Percentiles rank a stretch among this genome's conserved stretches.
Conservation (phyloP, 805 yeast genomes). For the Candida sphagnicola region DNA sequence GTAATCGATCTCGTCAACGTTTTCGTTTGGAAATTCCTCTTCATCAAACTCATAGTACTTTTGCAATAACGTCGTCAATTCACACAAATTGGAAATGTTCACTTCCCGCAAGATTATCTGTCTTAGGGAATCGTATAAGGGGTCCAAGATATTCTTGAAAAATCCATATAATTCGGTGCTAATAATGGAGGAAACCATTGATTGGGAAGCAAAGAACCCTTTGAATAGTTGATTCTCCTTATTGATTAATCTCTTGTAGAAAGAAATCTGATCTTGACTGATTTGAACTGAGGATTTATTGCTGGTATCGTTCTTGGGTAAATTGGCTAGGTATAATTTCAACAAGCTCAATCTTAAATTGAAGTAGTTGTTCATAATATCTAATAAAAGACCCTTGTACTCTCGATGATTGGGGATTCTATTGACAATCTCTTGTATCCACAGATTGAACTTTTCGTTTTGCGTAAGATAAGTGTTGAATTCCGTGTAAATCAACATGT, state of each 20-base stretch:
- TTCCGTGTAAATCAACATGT: constrained; percentile 64
- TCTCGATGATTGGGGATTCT: constrained; percentile 43
- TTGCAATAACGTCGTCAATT: constrained; percentile 64
- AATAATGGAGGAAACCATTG: constrained; percentile 10
- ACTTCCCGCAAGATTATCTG: constrained; percentile 66
- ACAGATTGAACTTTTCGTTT: constrained; percentile 22
- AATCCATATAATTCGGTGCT: constrained; percentile 45
- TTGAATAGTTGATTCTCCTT: constrained; percentile 61
- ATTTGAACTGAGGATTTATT: constrained; percentile 42
- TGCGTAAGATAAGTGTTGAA: constrained; percentile 33
- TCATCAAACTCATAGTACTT: constrained; percentile 65
- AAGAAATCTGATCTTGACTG: constrained; percentile 59
- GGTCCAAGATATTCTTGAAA: constrained; percentile 66
- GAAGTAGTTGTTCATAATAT: constrained; percentile 63
- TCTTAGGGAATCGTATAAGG: constrained; percentile 69
- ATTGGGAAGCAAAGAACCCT: constrained; percentile 39
- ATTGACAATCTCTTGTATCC: constrained; percentile 31
- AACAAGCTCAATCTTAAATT: constrained; percentile 51
- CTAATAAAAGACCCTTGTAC: constrained; percentile 63
- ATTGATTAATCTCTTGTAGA: constrained; percentile 54
- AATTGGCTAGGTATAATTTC: constrained; percentile 30
- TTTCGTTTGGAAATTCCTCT: constrained; percentile 15
- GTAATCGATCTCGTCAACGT: constrained; percentile 33
- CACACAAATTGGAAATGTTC: constrained; percentile 67
- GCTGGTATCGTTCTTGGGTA: constrained; percentile 22